Evolutionary conservation across 2,329 filamentous ascomycete species (phyloP).

Genomic region (Apiospora pterosperma): DNA sequence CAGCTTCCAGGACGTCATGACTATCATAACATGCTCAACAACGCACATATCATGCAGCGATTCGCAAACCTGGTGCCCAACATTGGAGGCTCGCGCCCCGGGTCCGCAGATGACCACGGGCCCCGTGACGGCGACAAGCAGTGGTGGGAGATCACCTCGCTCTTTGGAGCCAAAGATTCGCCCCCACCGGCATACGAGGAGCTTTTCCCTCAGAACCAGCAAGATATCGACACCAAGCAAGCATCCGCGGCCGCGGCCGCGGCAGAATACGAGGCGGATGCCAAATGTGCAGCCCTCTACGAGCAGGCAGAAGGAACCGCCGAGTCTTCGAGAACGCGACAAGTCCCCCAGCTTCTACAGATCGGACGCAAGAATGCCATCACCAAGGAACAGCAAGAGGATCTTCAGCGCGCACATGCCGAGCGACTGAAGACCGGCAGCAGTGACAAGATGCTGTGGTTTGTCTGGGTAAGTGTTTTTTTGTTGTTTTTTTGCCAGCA

Average conservation of each 20-base stretch:
- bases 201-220: slow-evolving; percentile 60
- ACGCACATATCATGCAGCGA: slow-evolving; percentile 62
- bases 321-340: slow-evolving; percentile 24
- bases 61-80: slow-evolving; percentile 72
- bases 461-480: slow-evolving; percentile 58
- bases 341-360: slow-evolving; percentile 44
- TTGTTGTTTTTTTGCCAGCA: background rate
- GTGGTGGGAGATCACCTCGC: slow-evolving; percentile 67
- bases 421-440: slow-evolving; percentile 61
- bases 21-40: slow-evolving; percentile 65
- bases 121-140: slow-evolving; percentile 48
- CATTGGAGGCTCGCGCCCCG: slow-evolving; percentile 49
- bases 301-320: slow-evolving; percentile 38
- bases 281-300: slow-evolving; percentile 52
- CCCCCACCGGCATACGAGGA: slow-evolving; percentile 77
- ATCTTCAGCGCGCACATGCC: slow-evolving; percentile 57
- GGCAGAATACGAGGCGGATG: slow-evolving; percentile 55
- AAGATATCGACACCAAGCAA: slow-evolving; percentile 53
- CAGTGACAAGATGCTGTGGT: slow-evolving; percentile 64
- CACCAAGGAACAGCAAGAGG: slow-evolving; percentile 63
- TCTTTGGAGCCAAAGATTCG: slow-evolving; percentile 42
- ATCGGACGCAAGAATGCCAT: slow-evolving; percentile 62
- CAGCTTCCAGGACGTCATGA: slow-evolving; percentile 57
- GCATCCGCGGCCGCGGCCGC: slow-evolving; percentile 55
- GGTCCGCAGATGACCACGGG: slow-evolving; percentile 36